Evolutionary conservation across 2,329 filamentous ascomycete species (phyloP).

Genomic region (Pochonia chlamydosporia): DNA sequence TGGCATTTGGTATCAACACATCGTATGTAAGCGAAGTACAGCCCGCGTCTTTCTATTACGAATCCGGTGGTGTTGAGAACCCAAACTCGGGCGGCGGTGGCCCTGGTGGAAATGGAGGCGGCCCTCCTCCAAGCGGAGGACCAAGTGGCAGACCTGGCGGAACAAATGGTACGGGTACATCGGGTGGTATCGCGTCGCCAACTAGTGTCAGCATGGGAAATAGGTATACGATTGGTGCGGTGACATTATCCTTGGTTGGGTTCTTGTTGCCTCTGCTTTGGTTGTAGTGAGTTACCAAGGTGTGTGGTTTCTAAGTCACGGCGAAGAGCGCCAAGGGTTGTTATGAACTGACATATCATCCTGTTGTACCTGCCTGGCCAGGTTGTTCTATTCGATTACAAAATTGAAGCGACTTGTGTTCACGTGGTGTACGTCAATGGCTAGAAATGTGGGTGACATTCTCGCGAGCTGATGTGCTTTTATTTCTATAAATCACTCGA

Average conservation of each 20-base stretch:
- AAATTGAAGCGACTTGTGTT: too few relatives aligned
- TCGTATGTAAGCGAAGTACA: conserved; percentile 15
- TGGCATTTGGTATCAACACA: conserved; percentile 43
- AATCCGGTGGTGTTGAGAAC: conserved; percentile 26
- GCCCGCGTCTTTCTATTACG: conserved; percentile 26
- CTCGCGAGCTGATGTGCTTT: too few relatives aligned
- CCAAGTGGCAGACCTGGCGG: neutral
- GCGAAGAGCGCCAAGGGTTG: too few relatives aligned
- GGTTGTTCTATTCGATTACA: too few relatives aligned
- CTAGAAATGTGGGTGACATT: too few relatives aligned
- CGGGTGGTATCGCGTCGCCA: neutral
- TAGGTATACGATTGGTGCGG: neutral
- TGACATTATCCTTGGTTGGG: neutral
- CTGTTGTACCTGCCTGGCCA: too few relatives aligned
- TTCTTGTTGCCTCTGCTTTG: neutral
- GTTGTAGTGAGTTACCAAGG: conserved; percentile 18
- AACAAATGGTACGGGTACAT: neutral
- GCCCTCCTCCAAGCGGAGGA: neutral
- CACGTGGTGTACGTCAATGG: too few relatives aligned
- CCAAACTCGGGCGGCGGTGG: conserved; percentile 13
- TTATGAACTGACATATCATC: too few relatives aligned
- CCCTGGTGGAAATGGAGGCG: conserved; percentile 7
- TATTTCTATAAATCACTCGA: too few relatives aligned
- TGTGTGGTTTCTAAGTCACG: too few relatives aligned
- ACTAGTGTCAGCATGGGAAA: neutral